phyloP scores from a whole-genome alignment of 495 filamentous ascomycete species.

The Hypoxylon crocopeplum region DNA sequence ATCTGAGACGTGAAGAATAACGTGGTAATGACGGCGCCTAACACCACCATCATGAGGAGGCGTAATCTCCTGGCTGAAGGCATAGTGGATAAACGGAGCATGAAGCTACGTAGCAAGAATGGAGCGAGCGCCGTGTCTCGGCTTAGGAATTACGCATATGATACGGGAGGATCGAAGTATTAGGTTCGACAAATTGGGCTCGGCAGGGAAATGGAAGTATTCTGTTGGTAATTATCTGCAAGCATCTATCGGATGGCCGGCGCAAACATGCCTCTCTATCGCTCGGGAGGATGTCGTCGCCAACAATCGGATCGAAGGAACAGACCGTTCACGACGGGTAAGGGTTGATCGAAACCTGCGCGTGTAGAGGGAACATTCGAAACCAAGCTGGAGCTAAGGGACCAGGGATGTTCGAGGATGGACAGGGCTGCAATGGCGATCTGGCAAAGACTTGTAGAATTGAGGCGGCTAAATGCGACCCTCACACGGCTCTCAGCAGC shows the following conservation, averaged over 20 bases:
- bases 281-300: not conserved
- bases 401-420: constrained; percentile 9
- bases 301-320: not conserved
- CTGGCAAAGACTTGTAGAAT: constrained; percentile 30
- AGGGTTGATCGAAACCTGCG: constrained; percentile 1
- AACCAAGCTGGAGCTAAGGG: constrained; percentile 11
- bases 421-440: constrained; percentile 29
- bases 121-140: not conserved
- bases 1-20: constrained; percentile 66
- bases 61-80: constrained; percentile 73
- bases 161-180: too few relatives aligned
- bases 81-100: constrained; percentile 57
- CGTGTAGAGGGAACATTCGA: constrained; percentile 10
- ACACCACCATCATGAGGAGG: constrained; percentile 61
- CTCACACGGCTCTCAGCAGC: constrained; percentile 22
- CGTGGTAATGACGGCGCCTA: constrained; percentile 63
- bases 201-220: not conserved
- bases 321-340: not conserved
- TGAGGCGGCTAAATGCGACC: constrained; percentile 39
- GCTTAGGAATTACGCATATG: constrained; percentile 11
- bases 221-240: constrained; percentile 6
- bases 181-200: too few relatives aligned
- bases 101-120: not conserved
- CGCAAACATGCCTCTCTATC: constrained; percentile 31
- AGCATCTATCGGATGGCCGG: constrained; percentile 22